Evolutionary conservation across 768 basidiomycete species (phyloP), one percentile per base, ranked within the genome.

Genomic region (Krasilnikovozyma curviuscula): DNA sequence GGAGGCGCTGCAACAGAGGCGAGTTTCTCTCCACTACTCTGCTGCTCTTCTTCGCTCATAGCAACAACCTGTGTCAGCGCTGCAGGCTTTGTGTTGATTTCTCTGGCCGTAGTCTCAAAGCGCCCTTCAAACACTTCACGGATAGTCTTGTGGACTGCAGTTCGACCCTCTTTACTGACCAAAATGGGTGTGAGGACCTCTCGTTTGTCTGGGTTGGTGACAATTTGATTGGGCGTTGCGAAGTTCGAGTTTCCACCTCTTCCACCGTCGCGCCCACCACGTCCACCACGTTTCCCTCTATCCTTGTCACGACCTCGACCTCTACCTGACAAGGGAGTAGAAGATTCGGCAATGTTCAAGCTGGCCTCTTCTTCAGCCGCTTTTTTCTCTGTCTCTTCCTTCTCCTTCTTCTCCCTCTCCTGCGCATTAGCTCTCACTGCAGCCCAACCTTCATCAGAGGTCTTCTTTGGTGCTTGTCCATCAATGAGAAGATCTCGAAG

Each of bases 101-200:
- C 70, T 63, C 60, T 58, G 1, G 83, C 81, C 60, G 84, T 80
- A 25, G 77, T 83, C 45, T 89, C 81, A 44, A 97, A 71, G 57
- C 81, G 82, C 25, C 85, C 84, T 3, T 62, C 68, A 63, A 97
- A 95, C 16, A 83, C 62, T 54, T 79, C 75, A 49, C 93, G 75
- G 41, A 98, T 69, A 13, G 70, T 66, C 63, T 81, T 71, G 62
- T 98, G 93, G 52, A 95, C 71, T 2, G 74, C 74, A 2, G 83
- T 84, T 24, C 93, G 75, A 5, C 72, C 75, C 30, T 73, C 71
- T 65, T 97, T 97, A 7, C 77, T 79, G 21, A 70, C 61, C n/a
- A n/a, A n/a, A 40, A 98, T 89, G 9, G 83, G 79, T 86, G 86
- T 84, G 28, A 82, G 47, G 32, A 91, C 80, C 61, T 74, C 81